A percentile compares a stretch with the other conserved stretches of the same genome.
phyloP scores from a whole-genome alignment of 176 grass and related monocot genomes.

The Pharus latifolius region DNA sequence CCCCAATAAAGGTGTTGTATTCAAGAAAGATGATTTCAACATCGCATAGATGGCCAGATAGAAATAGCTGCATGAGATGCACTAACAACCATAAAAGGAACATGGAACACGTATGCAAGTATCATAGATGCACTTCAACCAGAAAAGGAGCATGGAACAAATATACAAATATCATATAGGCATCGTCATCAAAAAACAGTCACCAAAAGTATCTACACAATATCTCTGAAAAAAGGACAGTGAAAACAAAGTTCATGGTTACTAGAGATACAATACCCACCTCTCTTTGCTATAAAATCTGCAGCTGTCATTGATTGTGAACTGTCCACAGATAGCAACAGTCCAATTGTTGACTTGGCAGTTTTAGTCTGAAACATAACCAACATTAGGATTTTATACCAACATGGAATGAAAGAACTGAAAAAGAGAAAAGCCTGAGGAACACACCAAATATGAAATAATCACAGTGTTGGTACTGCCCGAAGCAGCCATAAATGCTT shows the following conservation, averaged over 20 bases:
- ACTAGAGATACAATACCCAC: slow-evolving; percentile 20
- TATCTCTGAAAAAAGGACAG: background rate
- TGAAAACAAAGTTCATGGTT: background rate
- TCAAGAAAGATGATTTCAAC: background rate
- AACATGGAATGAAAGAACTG: background rate
- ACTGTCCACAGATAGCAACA: slow-evolving; percentile 58
- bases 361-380: slow-evolving; percentile 66
- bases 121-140: background rate
- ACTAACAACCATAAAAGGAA: background rate
- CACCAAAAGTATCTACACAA: background rate
- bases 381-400: background rate
- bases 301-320: slow-evolving; percentile 71
- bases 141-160: too few relatives aligned
- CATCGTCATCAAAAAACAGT: background rate
- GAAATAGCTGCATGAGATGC: background rate
- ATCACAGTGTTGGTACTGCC: slow-evolving; percentile 67
- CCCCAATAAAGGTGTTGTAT: background rate
- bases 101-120: background rate
- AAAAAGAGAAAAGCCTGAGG: background rate
- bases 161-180: too few relatives aligned
- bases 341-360: slow-evolving; percentile 65
- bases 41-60: background rate
- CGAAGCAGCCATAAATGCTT: slow-evolving; percentile 87
- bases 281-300: slow-evolving; percentile 89
- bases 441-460: slow-evolving; percentile 75